Base-by-base conservation (phyloP, 2,329 filamentous ascomycete species). In the Pseudogymnoascus sp. region DNA sequence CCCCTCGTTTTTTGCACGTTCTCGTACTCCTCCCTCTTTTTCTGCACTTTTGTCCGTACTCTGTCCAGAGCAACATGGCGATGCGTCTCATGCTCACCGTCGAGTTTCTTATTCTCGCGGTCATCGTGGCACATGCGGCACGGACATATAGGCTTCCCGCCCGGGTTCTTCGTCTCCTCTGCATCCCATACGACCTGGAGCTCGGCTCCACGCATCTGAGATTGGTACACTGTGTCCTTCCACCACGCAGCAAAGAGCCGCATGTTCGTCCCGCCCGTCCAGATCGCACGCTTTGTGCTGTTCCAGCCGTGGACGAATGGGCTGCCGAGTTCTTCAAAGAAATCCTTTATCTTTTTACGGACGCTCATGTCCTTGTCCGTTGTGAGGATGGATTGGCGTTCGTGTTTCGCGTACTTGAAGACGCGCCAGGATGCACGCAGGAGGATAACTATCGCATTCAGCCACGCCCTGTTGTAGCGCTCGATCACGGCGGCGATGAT, bases 401-500 rank as follows among this genome's bases (percentile, higher is more conserved):
- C 49, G 3, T 5, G 3, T 34, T 56, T 56, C n/a, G 25, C 49
- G 4, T 56, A 56, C 3, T 56, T 56, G 49, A 56, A 1, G n/a
- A 56, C 49, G 1, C n/a, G 49, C 49, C 49, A 56, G 25, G 5
- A 2, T 18, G 49, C 49, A 11, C 49, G 49, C 3, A 56, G 8
- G 7, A 56, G 1, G n/a, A 56, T 5, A 56, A 56, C 2, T 18
- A 56, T 2, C n/a, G 49, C 14, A n/a, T 18, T 43, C 7, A 64
- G n/a, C 62, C 64, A 65, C 1, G 59, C 42, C 16, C 16, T n/a
- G 12, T 14, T 21, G 38, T 65, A 65, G n/a, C 40, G 43, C 3
- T 64, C 56, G 6, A 65, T 64, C 2, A 65, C 31, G 8, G 64
- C 60, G 7, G 64, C 64, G 9, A 65, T 5, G 9, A 65, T 34